phyloP scores from a whole-genome alignment of 441 rosid species.

The Daphne laureola region DNA sequence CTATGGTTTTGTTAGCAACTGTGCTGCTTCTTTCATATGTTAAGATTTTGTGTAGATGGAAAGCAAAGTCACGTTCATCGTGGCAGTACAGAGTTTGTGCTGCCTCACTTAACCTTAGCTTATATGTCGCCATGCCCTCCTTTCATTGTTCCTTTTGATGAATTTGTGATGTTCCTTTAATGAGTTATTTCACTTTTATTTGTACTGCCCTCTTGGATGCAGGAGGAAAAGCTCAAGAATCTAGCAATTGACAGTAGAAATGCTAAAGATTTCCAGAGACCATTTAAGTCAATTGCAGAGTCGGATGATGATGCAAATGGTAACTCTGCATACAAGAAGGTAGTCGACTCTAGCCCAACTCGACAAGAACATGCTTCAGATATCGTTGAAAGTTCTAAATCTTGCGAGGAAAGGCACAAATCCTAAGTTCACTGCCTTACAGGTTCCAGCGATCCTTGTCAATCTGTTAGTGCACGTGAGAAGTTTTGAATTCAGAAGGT shows the following conservation, averaged over 20 bases:
- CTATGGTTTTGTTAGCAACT: too few species aligned
- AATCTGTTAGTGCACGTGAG: not conserved
- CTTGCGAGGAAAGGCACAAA: conserved; percentile 48
- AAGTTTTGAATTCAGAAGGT: conserved; percentile 5
- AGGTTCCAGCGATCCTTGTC: not conserved
- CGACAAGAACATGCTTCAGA: conserved; percentile 23
- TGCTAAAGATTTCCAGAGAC: conserved; percentile 73
- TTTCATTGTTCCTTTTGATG: too few species aligned
- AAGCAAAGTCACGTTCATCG: too few species aligned
- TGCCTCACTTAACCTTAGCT: too few species aligned
- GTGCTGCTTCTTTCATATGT: too few species aligned
- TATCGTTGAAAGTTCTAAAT: conserved; percentile 28
- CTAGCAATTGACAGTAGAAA: conserved; percentile 46
- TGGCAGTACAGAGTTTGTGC: too few species aligned
- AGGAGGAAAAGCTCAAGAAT: conserved; percentile 79
- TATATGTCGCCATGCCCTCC: not conserved
- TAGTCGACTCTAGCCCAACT: conserved; percentile 16
- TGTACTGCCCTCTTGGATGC: conserved; percentile 18
- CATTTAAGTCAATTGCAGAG: conserved; percentile 48
- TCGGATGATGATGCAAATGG: conserved; percentile 31
- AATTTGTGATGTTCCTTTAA: too few species aligned
- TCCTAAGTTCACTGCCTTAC: conserved; percentile 22
- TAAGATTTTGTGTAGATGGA: too few species aligned
- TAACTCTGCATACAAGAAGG: conserved; percentile 26
- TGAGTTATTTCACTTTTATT: too few species aligned